Evolutionary conservation across 805 yeast species (phyloP), one percentile per base, ranked within the genome.

Genomic region (Starmerella powellii): DNA sequence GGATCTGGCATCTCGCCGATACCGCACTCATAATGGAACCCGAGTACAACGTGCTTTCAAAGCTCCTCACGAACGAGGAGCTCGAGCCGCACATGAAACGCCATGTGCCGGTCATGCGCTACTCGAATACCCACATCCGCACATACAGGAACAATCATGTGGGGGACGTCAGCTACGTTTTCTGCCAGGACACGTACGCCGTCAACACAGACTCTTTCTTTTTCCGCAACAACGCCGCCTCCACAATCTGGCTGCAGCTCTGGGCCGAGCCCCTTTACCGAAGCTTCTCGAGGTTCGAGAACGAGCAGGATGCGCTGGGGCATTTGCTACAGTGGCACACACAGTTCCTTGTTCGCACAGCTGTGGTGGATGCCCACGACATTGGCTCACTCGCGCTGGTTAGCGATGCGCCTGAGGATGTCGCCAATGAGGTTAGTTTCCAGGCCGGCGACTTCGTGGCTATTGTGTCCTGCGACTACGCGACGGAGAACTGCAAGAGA

Each of bases 281-380:
- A 56, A 68, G 71, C 38, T 85, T 80, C 62, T 55, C 54, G 34
- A 70, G 70, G 44, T 82, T 82, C 62, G 71, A 72, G 12, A 71
- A 72, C 41, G 80, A 63, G 26, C 48, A 49, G 34, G 56, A 62
- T 6, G 87, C 91, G 0, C 57, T 88, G 33, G 72, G 83, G n/a
- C 97, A 91, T 58, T 67, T 86, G 34, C 66, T 86, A 52, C 96
- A 85, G 61, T 91, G 97, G 98, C 98, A 88, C 58, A 94, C 95
- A 11, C 74, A 72, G 23, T 63, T 81, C 21, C 67, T 91, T 51
- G 71, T 80, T 41, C 80, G 76, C 55, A 68, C 91, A 3, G 80
- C 85, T 0, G 60, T 88, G 13, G 73, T 91, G 1, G 82, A 85
- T 11, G 69, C 76, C 34, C 71, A 76, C 54, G 62, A 72, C 8